phyloP scores from a whole-genome alignment of 139 green algal genomes.

The Coccomyxa sp. region DNA sequence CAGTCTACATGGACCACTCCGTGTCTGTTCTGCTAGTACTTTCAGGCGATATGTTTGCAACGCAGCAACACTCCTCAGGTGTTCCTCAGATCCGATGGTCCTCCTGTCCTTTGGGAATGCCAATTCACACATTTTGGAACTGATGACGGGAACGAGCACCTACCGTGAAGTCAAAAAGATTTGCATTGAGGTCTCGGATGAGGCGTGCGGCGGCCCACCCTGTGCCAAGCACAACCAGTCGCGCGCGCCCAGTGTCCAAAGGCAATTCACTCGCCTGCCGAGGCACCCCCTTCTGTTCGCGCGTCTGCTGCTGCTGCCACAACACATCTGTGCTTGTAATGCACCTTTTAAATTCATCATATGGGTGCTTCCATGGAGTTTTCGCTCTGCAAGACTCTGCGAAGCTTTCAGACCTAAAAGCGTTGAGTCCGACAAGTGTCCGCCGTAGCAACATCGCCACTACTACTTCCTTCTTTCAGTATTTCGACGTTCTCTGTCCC shows the following conservation, averaged over 20 bases:
- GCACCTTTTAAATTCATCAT: too few species aligned
- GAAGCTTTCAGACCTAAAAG: not conserved
- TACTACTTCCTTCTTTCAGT: too few species aligned
- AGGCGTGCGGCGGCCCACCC: slow-evolving; percentile 74
- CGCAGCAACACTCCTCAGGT: not conserved
- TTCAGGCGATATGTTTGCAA: not conserved
- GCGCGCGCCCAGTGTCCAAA: slow-evolving; percentile 24
- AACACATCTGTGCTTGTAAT: too few species aligned
- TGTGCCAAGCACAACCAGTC: slow-evolving; percentile 75
- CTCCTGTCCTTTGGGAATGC: too few species aligned
- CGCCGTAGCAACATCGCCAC: not conserved
- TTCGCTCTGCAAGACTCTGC: too few species aligned
- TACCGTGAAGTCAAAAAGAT: slow-evolving; percentile 74
- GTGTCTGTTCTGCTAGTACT: not conserved
- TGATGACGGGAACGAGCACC: not conserved
- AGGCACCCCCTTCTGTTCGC: too few species aligned
- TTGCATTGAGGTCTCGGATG: slow-evolving; percentile 61
- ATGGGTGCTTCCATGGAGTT: too few species aligned
- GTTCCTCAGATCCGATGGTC: not conserved
- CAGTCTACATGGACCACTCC: too few species aligned
- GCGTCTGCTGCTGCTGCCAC: too few species aligned
- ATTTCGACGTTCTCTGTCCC: too few species aligned
- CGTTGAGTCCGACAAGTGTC: not conserved
- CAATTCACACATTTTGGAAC: not conserved
- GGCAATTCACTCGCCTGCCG: slow-evolving; percentile 1